Evolutionary conservation across 192 early-diverging fungal species (phyloP).

Genomic region (Rhizophagus clarus): DNA sequence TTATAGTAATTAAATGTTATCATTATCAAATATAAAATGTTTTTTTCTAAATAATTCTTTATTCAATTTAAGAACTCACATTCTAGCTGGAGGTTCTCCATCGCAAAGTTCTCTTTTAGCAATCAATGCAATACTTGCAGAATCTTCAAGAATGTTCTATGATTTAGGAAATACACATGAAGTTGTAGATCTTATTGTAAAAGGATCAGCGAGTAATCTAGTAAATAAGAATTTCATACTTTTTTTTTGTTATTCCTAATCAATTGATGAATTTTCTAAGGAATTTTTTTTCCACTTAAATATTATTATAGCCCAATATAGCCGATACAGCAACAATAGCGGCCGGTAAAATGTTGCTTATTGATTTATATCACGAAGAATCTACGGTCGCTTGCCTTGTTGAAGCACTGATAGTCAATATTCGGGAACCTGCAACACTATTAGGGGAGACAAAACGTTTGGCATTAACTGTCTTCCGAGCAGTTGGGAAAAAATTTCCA

Average conservation of each 20-base stretch:
- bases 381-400: constrained; percentile 40
- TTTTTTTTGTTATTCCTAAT: not conserved
- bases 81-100: constrained; percentile 34
- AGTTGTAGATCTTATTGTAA: constrained; percentile 35
- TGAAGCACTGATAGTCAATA: constrained; percentile 34
- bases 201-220: constrained; percentile 15
- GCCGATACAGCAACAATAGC: constrained; percentile 56
- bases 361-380: constrained; percentile 49
- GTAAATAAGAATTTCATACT: constrained; percentile 1
- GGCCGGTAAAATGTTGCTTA: constrained; percentile 54
- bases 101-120: constrained; percentile 47
- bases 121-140: constrained; percentile 50
- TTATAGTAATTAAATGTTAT: not conserved
- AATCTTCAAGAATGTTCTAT: constrained; percentile 48
- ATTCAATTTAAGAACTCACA: constrained; percentile 35
- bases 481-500: constrained; percentile 44
- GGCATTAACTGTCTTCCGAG: constrained; percentile 40
- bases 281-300: not conserved
- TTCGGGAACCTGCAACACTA: constrained; percentile 30
- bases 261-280: not conserved
- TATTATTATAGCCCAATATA: constrained; percentile 39
- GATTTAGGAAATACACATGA: constrained; percentile 43
- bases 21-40: constrained; percentile 28
- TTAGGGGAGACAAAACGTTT: constrained; percentile 44
- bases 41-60: constrained; percentile 30